Evolutionary conservation across 192 early-diverging fungal genomes (phyloP), one percentile per base, ranked within the genome.

Genomic region (Podila verticillata): DNA sequence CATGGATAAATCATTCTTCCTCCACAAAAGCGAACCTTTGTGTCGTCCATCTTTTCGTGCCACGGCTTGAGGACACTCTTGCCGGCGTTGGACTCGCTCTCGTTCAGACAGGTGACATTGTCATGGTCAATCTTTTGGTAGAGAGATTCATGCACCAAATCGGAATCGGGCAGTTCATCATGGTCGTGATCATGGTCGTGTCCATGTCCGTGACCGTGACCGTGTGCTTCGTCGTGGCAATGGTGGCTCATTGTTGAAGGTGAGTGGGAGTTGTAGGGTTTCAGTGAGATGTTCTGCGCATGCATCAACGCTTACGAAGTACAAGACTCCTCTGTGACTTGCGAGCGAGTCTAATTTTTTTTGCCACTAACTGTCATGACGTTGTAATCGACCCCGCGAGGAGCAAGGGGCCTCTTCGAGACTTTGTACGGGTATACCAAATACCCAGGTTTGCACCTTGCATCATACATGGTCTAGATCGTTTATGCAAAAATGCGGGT

Each of bases 11-110:
- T 15, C 39, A 44, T 44, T 44, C n/a, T n/a, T n/a, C n/a, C n/a
- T 9, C 10, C 39, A 10, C 39, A 15, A 0, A 44, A 5, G 12
- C 49, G 24, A 71, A 92, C 91, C 83, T 87, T 87, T 28, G 87
- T 74, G 24, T 86, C 89, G 73, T 96, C 93, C 56, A 91, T 81
- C 26, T 96, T 88, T 57, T 92, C 82, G 57, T 95, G 86, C 94
- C 93, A 97, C 13, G 95, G 86, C 83, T 95, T 95, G 83, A 99
- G 94, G 0, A 99, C 87, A 4, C 66, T 80, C 68, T 91, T 89
- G 22, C 92, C 93, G 22, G 89, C 79, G 13, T 85, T 87, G 22
- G 88, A 81, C 22, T 80, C 88, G 15, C 77, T 65, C 70, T 97
- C 95, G 74, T 99, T 99, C 22, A 97, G 86, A 73, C 92, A 92